phyloP scores from a whole-genome alignment of 2,329 filamentous ascomycete species.

The Phoma herbarum region DNA sequence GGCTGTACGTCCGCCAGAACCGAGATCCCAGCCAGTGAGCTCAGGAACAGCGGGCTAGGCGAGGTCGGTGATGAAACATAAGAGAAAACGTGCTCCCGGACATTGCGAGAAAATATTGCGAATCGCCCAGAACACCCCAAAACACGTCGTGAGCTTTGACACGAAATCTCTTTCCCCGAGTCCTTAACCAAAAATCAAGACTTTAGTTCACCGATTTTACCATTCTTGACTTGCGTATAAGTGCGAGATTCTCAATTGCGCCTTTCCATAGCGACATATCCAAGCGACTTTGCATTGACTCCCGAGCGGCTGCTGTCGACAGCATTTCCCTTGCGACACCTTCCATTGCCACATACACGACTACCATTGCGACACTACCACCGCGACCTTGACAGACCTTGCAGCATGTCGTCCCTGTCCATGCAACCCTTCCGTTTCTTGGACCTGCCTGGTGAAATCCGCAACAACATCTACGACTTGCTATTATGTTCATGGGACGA shows the following conservation, averaged over 20 bases:
- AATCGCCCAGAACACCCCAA: conserved; percentile 11
- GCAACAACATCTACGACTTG: conserved; percentile 38
- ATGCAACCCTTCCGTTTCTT: conserved; percentile 36
- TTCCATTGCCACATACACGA: conserved; percentile 13
- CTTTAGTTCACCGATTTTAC: conserved; percentile 20
- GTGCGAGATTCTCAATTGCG: conserved; percentile 31
- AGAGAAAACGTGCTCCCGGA: conserved; percentile 35
- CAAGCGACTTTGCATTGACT: conserved; percentile 5
- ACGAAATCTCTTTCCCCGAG: conserved; percentile 29
- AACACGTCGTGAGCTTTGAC: conserved; percentile 24
- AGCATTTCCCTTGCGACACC: conserved; percentile 5
- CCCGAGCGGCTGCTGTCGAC: conserved; percentile 21
- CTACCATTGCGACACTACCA: conserved; percentile 1
- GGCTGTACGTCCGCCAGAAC: conserved; percentile 26
- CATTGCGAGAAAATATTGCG: conserved; percentile 30
- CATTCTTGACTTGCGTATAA: conserved; percentile 32
- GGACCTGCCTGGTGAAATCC: conserved; percentile 39
- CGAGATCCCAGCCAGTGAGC: conserved; percentile 18
- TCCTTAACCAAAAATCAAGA: conserved; percentile 18
- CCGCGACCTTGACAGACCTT: neutral
- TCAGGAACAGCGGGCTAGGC: conserved; percentile 15
- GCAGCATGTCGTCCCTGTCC: conserved; percentile 27
- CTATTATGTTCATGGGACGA: conserved; percentile 40
- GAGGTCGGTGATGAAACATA: conserved; percentile 26
- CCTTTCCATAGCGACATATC: conserved; percentile 28